phyloP scores from a whole-genome alignment of 2,329 filamentous ascomycete genomes.

The Xylaria polymorpha region DNA sequence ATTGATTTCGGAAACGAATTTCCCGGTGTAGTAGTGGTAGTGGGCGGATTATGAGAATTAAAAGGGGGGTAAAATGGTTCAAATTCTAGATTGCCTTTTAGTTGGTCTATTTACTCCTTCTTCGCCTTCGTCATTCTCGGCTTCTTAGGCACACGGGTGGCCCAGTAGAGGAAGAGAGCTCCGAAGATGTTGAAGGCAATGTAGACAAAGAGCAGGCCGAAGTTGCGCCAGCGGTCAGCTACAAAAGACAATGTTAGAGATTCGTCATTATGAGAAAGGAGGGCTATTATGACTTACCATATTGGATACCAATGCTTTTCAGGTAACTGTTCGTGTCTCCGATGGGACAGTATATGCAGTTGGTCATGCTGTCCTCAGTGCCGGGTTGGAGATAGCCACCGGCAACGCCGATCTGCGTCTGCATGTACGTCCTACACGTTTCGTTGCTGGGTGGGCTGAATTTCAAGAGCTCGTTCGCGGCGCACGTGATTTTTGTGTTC shows the following conservation, averaged over 20 bases:
- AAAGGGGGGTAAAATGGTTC: background rate
- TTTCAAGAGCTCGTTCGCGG: constrained; percentile 70
- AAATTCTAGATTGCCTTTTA: too few species aligned
- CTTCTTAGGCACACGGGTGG: constrained; percentile 59
- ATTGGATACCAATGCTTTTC: constrained; percentile 55
- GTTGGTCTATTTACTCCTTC: constrained; percentile 40
- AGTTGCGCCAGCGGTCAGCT: constrained; percentile 66
- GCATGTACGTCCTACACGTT: constrained; percentile 69
- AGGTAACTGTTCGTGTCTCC: constrained; percentile 54
- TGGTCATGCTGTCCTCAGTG: constrained; percentile 55
- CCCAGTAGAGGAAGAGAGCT: constrained; percentile 66
- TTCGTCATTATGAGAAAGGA: background rate
- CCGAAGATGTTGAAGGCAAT: constrained; percentile 65
- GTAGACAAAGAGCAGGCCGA: constrained; percentile 66
- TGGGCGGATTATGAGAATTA: background rate
- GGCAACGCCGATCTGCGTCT: constrained; percentile 58
- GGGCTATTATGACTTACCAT: constrained; percentile 47
- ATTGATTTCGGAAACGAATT: constrained; percentile 9
- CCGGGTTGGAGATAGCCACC: constrained; percentile 54
- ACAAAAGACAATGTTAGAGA: constrained; percentile 29
- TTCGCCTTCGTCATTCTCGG: constrained; percentile 46
- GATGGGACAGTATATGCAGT: constrained; percentile 59
- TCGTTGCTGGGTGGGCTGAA: constrained; percentile 67
- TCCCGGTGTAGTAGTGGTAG: background rate
- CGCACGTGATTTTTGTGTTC: constrained; percentile 69